phyloP scores from a whole-genome alignment of 2,329 filamentous ascomycete species.

The Leptosphaerulina australis region DNA sequence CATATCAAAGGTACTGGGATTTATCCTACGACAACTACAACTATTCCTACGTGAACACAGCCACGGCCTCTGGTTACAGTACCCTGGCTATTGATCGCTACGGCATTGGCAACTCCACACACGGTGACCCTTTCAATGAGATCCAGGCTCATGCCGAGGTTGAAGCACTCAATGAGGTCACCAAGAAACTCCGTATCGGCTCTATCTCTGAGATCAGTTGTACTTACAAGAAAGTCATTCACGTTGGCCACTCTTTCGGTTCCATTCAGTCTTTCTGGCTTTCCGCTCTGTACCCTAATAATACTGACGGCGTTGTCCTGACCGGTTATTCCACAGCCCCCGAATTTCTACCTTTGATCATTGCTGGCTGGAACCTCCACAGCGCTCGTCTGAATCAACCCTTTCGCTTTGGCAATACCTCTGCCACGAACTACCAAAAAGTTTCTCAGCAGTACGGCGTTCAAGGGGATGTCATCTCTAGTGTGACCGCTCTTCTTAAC shows the following conservation, averaged over 20 bases:
- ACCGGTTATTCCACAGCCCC: conserved; percentile 64
- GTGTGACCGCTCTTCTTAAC: conserved; percentile 27
- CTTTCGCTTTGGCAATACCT: conserved; percentile 47
- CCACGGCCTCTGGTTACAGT: conserved; percentile 62
- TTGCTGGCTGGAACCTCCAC: conserved; percentile 56
- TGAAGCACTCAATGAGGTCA: conserved; percentile 63
- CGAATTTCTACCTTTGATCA: conserved; percentile 53
- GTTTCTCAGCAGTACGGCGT: conserved; percentile 22
- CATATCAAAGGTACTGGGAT: conserved; percentile 63
- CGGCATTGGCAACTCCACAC: conserved; percentile 64
- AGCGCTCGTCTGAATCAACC: conserved; percentile 53
- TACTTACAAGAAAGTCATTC: conserved; percentile 56
- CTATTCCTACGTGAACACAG: conserved; percentile 66
- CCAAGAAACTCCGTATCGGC: conserved; percentile 56
- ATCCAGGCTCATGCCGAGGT: conserved; percentile 65
- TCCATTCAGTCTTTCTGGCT: conserved; percentile 64
- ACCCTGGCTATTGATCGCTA: conserved; percentile 68
- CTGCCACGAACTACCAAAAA: conserved; percentile 18
- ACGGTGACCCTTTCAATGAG: conserved; percentile 64
- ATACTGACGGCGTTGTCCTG: conserved; percentile 64
- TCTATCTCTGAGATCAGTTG: conserved; percentile 52
- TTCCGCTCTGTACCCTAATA: conserved; percentile 57
- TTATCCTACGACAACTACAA: conserved; percentile 62
- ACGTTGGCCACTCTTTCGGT: conserved; percentile 70
- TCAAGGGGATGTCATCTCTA: conserved; percentile 18